Evolutionary conservation across 768 basidiomycete species (phyloP).

Genomic region (Mycena rosella): DNA sequence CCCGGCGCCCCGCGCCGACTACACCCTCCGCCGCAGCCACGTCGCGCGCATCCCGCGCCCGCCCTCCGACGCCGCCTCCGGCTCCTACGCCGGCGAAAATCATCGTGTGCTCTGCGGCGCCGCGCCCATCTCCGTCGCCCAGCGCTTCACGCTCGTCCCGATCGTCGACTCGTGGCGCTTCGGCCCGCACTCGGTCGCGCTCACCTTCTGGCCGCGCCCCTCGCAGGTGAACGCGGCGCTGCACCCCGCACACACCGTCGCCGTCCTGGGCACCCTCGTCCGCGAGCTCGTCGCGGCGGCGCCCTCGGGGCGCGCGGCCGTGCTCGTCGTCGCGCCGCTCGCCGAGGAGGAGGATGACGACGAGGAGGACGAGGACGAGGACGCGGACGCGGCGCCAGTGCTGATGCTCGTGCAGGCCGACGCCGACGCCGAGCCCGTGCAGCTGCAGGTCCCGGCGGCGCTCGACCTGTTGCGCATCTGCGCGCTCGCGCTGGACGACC

Average conservation of each 20-base stretch:
- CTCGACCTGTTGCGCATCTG: conserved; percentile 18
- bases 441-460: conserved; percentile 10
- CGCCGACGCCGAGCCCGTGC: conserved; percentile 19
- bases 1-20: conserved; percentile 12
- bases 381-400: conserved; percentile 15
- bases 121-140: conserved; percentile 25
- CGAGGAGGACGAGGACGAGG: background rate
- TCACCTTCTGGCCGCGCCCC: conserved; percentile 38
- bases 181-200: conserved; percentile 3
- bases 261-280: conserved; percentile 16
- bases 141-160: background rate
- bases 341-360: background rate
- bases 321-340: conserved; percentile 16
- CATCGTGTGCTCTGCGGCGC: conserved; percentile 32
- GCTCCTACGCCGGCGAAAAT: background rate
- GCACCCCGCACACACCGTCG: conserved; percentile 19
- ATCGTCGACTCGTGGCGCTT: no score
- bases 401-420: conserved; percentile 29
- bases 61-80: background rate
- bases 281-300: conserved; percentile 31
- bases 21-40: conserved; percentile 31
- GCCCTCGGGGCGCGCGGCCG: conserved; percentile 27
- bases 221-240: conserved; percentile 12
- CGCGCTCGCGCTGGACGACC: conserved; percentile 31
- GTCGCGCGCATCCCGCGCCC: conserved; percentile 32